phyloP scores from a whole-genome alignment of 371 early-diverging fungal species.

The Sporodiniella umbellata region DNA sequence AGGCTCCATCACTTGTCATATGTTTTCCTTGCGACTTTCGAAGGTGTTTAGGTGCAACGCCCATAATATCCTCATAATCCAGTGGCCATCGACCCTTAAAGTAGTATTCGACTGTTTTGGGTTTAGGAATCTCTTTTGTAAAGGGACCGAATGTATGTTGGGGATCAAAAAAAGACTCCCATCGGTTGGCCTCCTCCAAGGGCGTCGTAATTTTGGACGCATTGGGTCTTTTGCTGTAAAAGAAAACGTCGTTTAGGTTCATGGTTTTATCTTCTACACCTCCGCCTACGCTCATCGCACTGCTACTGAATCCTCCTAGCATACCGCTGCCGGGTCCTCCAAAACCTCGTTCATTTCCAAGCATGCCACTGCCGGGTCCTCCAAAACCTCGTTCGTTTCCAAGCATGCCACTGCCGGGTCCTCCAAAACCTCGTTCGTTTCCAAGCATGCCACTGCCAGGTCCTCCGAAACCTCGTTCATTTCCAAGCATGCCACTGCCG shows the following conservation, averaged over 20 bases:
- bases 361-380: too few relatives aligned
- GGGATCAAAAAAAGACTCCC: constrained; percentile 20
- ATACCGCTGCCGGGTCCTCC: too few relatives aligned
- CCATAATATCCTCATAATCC: constrained; percentile 8
- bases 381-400: too few relatives aligned
- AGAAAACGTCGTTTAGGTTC: background rate
- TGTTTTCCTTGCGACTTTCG: background rate
- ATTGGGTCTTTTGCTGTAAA: background rate
- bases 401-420: too few relatives aligned
- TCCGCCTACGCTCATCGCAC: too few relatives aligned
- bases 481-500: too few relatives aligned
- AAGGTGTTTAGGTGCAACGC: background rate
- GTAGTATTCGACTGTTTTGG: constrained; percentile 1
- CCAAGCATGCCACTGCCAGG: too few relatives aligned
- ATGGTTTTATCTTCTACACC: background rate
- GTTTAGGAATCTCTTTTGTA: constrained; percentile 1
- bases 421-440: too few relatives aligned
- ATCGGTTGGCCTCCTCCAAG: constrained; percentile 15
- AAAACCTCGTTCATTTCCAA: too few relatives aligned
- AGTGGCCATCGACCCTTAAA: constrained; percentile 11
- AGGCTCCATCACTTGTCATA: too few relatives aligned
- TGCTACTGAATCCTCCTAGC: too few relatives aligned
- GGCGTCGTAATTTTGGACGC: background rate
- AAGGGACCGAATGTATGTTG: constrained; percentile 19
- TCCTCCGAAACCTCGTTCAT: too few relatives aligned